Evolutionary conservation across 306 rosid genomes (phyloP), one percentile per base, ranked within the genome.

Genomic region (Malus asiatica): DNA sequence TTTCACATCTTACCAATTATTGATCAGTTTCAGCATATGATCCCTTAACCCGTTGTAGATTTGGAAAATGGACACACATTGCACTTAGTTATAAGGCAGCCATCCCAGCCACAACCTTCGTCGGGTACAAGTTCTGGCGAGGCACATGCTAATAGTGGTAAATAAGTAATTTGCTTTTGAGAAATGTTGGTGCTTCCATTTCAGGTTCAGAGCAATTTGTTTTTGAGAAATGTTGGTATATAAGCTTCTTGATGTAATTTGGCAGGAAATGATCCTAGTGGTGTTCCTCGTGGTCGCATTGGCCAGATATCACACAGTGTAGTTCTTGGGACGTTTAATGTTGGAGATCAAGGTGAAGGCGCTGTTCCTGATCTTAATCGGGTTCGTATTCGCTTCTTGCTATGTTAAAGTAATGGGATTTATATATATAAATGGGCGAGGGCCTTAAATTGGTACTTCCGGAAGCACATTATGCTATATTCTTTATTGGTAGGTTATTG

Each of bases 281-380:
- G 92, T 60, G 82, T 81, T 67, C 89, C 89, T 74, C 93, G 92
- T 62, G 84, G 80, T 63, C 98, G 93, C 61, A 79, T 88, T 58
- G 99, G 97, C 55, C 98, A 92, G 80, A 86, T 96, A 78, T 89
- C 99, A 70, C 99, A 96, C 79, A 96, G 98, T 81, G 96, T 96
- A 67, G 98, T 96, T 85, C 90, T 96, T 12, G 99, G 99, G 82
- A 88, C 98, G 55, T 88, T 92, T 83, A 96, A 96, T 78, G 88
- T 92, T 68, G 99, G 91, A 68, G 99, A 96, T 29, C 98, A 96
- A 84, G 90, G 91, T 81, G 99, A 96, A 87, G 93, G 90, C 62
- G 20, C 73, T 65, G 91, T 83, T 79, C 93, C 96, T 60, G 99
- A 96, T 78, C 91, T 96, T 78, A 77, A 65, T 35, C 90, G 98